phyloP scores from a whole-genome alignment of 2,329 filamentous ascomycete species.

The Magnaporthiopsis poae region DNA sequence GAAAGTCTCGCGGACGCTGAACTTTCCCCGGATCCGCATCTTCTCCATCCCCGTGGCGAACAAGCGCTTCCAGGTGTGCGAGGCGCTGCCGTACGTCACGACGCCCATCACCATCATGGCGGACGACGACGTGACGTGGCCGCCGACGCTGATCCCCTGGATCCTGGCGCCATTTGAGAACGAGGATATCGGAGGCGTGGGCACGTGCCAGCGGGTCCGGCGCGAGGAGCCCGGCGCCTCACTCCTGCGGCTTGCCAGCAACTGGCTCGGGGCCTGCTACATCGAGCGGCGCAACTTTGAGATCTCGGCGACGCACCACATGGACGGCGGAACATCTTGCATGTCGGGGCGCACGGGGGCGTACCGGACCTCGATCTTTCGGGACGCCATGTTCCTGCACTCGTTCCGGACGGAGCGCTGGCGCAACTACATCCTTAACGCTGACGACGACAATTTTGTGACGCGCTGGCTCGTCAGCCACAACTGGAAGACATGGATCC shows the following conservation, averaged over 20 bases:
- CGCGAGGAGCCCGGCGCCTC: constrained; percentile 53
- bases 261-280: constrained; percentile 84
- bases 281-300: constrained; percentile 93
- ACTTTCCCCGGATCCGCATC: constrained; percentile 56
- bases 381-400: constrained; percentile 74
- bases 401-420: constrained; percentile 88
- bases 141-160: constrained; percentile 75
- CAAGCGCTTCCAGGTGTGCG: constrained; percentile 87
- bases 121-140: constrained; percentile 93
- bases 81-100: constrained; percentile 74
- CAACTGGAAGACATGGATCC: constrained; percentile 87
- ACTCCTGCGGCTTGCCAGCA: constrained; percentile 56
- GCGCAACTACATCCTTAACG: constrained; percentile 81
- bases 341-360: constrained; percentile 90
- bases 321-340: constrained; percentile 92
- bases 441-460: constrained; percentile 97
- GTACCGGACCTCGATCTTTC: constrained; percentile 79
- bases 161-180: constrained; percentile 88
- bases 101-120: constrained; percentile 85
- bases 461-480: constrained; percentile 90
- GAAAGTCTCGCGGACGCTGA: constrained; percentile 53
- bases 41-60: constrained; percentile 77
- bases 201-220: constrained; percentile 78
- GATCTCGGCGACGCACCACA: constrained; percentile 87
- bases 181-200: constrained; percentile 72